Base-by-base conservation (phyloP, 1,139 yeast genomes). In the Diutina pseudorugosa region DNA sequence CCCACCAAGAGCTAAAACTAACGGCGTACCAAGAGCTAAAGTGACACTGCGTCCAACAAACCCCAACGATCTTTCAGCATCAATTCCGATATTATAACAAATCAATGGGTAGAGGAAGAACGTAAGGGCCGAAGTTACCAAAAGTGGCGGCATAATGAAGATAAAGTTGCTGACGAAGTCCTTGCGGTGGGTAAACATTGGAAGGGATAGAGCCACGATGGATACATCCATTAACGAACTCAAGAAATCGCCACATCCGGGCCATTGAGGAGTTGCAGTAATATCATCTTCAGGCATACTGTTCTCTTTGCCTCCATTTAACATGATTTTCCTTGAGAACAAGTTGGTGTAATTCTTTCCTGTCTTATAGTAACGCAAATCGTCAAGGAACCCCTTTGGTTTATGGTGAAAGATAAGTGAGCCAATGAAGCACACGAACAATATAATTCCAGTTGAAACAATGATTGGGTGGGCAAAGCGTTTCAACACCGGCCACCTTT, bases 11-110 rank as follows among this genome's bases (percentile, higher is more conserved):
- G 87, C 75, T 18, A 68, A 68, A 9, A 84, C 80, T 56, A 85
- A 73, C 0, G 95, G 95, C 1, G 87, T 77, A 0, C 94, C 94
- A 52, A 86, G 70, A 0, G 94, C 94, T 58, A 86, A 73, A 0
- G 95, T 86, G n/a, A 83, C 89, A 11, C 89, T 83, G 56, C 95
- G 72, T 1, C 93, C 93, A 8, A 85, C 83, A 62, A 85, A 85
- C 1, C 93, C 94, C 47, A 86, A 72, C 0, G 91, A 75, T 36
- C 86, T 67, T 21, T 70, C 66, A 0, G 85, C 62, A 4, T 82
- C 72, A 9, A 86, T 81, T 0, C 90, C 91, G 41, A 86, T 67
- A 12, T 76, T 75, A 62, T 78, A 76, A 60, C 90, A 81, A 11
- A 84, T 60, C 1, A 85, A 75, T 0, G 95, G 95, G 60, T 86